These are phyloP conservation scores for Groenewaldozyma auringiensis DNA, from an alignment of 1,139 yeast genomes.

Conservation along the genomic window DNA sequence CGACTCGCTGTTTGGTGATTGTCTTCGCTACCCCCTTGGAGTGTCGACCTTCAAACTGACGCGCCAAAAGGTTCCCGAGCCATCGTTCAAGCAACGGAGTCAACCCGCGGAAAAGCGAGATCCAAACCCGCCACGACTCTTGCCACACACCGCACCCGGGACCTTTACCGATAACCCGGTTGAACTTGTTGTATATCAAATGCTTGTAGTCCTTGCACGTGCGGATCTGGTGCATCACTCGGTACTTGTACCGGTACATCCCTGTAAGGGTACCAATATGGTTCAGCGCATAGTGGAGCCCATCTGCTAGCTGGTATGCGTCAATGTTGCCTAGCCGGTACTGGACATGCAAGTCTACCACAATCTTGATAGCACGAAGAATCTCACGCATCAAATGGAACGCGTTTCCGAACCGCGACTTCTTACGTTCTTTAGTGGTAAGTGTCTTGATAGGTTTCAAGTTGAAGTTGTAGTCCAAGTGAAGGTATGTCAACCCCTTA, in stretches of 20 bases:
- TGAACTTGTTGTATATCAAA: slow-evolving; percentile 76
- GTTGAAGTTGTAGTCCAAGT: slow-evolving; percentile 91
- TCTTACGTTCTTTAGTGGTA: slow-evolving; percentile 92
- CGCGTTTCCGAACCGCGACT: slow-evolving; percentile 93
- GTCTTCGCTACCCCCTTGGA: slow-evolving; percentile 90
- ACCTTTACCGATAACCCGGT: slow-evolving; percentile 81
- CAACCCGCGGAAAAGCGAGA: slow-evolving; percentile 85
- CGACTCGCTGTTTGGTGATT: slow-evolving; percentile 90
- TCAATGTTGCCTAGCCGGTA: slow-evolving; percentile 84
- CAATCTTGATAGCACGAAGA: slow-evolving; percentile 65
- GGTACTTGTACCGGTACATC: slow-evolving; percentile 90
- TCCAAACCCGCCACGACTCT: slow-evolving; percentile 98
- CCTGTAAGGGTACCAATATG: slow-evolving; percentile 96
- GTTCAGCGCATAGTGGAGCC: slow-evolving; percentile 77
- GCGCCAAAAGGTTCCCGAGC: slow-evolving; percentile 82
- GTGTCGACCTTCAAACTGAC: slow-evolving; percentile 95
- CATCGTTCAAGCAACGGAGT: slow-evolving; percentile 89
- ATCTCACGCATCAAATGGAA: slow-evolving; percentile 91
- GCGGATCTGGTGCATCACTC: slow-evolving; percentile 96
- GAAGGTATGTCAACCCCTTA: slow-evolving; percentile 85
- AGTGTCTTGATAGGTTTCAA: slow-evolving; percentile 93
- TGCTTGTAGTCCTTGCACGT: slow-evolving; percentile 95
- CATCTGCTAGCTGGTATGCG: slow-evolving; percentile 92
- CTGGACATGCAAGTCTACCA: slow-evolving; percentile 93
- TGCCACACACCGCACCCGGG: slow-evolving; percentile 99